Evolutionary conservation across 2,329 filamentous ascomycete species (phyloP).

Genomic region (Arachnomyces sp.): DNA sequence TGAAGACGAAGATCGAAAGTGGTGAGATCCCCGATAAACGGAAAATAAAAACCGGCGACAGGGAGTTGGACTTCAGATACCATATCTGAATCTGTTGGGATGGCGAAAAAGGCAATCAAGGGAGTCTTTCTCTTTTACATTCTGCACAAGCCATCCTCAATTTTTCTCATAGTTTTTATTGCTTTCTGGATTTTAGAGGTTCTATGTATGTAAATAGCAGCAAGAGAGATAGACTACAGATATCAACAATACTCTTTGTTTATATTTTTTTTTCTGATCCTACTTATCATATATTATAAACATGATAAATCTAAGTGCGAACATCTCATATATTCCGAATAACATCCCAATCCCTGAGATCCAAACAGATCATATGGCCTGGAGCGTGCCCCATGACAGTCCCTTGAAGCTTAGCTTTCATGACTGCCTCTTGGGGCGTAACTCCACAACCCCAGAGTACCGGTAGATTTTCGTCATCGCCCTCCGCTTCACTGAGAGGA

Average conservation of each 20-base stretch:
- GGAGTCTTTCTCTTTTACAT: background rate
- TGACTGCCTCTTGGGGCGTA: conserved; percentile 57
- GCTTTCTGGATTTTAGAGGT: too few relatives aligned
- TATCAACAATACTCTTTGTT: too few relatives aligned
- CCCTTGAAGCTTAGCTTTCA: conserved; percentile 47
- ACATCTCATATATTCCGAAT: too few relatives aligned
- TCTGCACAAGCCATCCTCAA: too few relatives aligned
- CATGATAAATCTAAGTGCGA: too few relatives aligned
- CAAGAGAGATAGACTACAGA: too few relatives aligned
- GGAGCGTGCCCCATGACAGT: conserved; percentile 54
- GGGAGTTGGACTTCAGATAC: conserved; percentile 42
- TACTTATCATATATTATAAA: too few relatives aligned
- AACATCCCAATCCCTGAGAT: conserved; percentile 22
- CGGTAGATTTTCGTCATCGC: conserved; percentile 38
- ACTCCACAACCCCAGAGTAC: conserved; percentile 60
- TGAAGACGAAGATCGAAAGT: conserved; percentile 31
- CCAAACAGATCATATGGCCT: conserved; percentile 54
- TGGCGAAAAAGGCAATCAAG: background rate
- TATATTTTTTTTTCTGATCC: too few relatives aligned
- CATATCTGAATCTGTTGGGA: conserved; percentile 18
- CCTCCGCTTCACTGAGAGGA: conserved; percentile 19
- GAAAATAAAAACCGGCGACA: conserved; percentile 40
- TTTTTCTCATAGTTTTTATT: too few relatives aligned
- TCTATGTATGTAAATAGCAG: too few relatives aligned
- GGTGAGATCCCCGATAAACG: conserved; percentile 39